Evolutionary conservation across 2,329 filamentous ascomycete species (phyloP).

Genomic region (Sarocladiaceae sp.): DNA sequence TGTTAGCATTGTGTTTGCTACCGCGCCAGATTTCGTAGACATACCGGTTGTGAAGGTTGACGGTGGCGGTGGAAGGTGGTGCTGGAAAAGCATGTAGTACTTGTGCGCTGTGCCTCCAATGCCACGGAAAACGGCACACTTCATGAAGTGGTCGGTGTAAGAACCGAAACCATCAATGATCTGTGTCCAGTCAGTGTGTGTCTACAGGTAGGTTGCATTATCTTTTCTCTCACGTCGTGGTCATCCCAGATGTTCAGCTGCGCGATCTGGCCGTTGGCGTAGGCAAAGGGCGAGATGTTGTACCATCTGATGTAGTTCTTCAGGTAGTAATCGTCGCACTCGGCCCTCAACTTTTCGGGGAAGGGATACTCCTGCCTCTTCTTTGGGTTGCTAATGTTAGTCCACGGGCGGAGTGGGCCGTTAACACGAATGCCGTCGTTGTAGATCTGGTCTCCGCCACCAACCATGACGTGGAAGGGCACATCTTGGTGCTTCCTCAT

Average conservation of each 20-base stretch:
- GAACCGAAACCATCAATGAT: slow-evolving; percentile 91
- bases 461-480: slow-evolving; percentile 93
- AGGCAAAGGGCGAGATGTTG: slow-evolving; percentile 72
- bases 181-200: slow-evolving; percentile 41
- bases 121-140: slow-evolving; percentile 82
- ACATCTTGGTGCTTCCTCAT: slow-evolving; percentile 68
- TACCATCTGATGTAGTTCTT: slow-evolving; percentile 87
- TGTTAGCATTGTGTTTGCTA: slow-evolving; percentile 12
- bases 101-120: slow-evolving; percentile 92
- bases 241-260: slow-evolving; percentile 99
- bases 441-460: slow-evolving; percentile 93
- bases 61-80: slow-evolving; percentile 77
- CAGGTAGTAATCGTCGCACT: slow-evolving; percentile 86
- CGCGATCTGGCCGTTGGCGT: slow-evolving; percentile 84
- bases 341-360: slow-evolving; percentile 67
- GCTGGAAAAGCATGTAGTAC: slow-evolving; percentile 97
- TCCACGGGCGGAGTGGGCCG: slow-evolving; percentile 78
- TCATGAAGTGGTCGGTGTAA: slow-evolving; percentile 92
- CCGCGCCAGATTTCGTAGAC: not conserved
- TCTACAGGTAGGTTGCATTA: too few relatives aligned
- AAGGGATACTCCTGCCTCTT: slow-evolving; percentile 77
- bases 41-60: slow-evolving; percentile 78
- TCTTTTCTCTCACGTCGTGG: slow-evolving; percentile 69
- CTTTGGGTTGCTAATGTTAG: slow-evolving; percentile 72
- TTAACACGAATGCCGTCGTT: slow-evolving; percentile 86